phyloP scores from a whole-genome alignment of 805 yeast species.

The Zygosaccharomyces gambellarensis region DNA sequence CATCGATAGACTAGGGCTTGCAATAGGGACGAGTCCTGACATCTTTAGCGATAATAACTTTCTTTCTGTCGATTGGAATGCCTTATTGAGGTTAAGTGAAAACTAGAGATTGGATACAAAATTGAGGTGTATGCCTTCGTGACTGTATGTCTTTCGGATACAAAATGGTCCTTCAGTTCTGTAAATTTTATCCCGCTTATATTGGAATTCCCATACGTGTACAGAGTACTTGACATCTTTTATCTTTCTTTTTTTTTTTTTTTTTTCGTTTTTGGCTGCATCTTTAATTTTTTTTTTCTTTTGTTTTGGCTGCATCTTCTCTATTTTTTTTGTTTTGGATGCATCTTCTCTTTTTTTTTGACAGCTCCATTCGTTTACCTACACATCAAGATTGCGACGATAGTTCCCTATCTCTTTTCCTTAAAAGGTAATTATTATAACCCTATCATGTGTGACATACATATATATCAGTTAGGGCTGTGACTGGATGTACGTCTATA shows the following conservation, averaged over 20 bases:
- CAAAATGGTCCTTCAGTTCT: background rate
- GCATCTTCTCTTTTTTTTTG: slow-evolving; percentile 1
- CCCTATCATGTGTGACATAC: background rate
- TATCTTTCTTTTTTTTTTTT: background rate
- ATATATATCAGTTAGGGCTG: background rate
- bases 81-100: background rate
- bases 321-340: background rate
- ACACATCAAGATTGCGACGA: background rate
- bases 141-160: background rate
- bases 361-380: background rate
- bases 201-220: background rate
- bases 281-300: too few relatives aligned
- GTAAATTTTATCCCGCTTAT: background rate
- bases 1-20: slow-evolving; percentile 6
- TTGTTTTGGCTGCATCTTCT: background rate
- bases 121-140: background rate
- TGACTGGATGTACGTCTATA: background rate
- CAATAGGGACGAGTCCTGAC: slow-evolving; percentile 10
- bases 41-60: background rate
- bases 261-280: too few relatives aligned
- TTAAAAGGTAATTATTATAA: background rate
- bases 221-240: slow-evolving; percentile 2
- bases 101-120: background rate
- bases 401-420: background rate
- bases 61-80: background rate